These are phyloP conservation scores for Ramaria sp. DNA, from an alignment of 768 basidiomycete species.

Conservation along the genomic window DNA sequence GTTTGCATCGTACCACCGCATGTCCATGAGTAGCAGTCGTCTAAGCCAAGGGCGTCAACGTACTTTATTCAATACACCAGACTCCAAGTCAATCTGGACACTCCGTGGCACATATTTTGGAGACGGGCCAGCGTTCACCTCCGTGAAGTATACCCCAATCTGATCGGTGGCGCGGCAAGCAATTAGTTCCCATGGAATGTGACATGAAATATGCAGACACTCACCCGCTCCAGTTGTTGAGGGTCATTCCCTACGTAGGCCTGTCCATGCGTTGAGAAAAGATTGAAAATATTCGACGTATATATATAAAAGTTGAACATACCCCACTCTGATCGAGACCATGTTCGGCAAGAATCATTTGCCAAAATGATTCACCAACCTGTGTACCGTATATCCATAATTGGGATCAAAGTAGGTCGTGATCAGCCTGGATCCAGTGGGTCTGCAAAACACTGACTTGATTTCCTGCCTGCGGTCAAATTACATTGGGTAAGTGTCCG, in stretches of 20 bases:
- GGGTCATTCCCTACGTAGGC: conserved; percentile 64
- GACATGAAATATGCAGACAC: background rate
- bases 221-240: conserved; percentile 62
- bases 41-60: conserved; percentile 15
- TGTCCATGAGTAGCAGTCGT: background rate
- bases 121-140: conserved; percentile 29
- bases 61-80: conserved; percentile 74
- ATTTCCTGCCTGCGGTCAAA: conserved; percentile 47
- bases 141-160: conserved; percentile 78
- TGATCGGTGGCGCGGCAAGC: conserved; percentile 17
- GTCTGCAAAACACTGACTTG: conserved; percentile 32
- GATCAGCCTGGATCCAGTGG: background rate
- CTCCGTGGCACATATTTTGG: conserved; percentile 84
- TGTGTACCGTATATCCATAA: conserved; percentile 1
- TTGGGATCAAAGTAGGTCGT: background rate
- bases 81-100: conserved; percentile 84
- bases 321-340: conserved; percentile 69
- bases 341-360: conserved; percentile 78
- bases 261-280: conserved; percentile 23
- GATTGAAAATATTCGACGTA: conserved; percentile 4
- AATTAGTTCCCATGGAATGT: background rate
- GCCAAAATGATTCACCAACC: conserved; percentile 78
- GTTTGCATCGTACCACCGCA: background rate
- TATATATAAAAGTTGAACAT: conserved; percentile 15
- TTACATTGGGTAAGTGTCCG: conserved; percentile 2